Evolutionary conservation across 176 grass and related monocot species (phyloP).

Genomic region (Alopecurus myosuroides): DNA sequence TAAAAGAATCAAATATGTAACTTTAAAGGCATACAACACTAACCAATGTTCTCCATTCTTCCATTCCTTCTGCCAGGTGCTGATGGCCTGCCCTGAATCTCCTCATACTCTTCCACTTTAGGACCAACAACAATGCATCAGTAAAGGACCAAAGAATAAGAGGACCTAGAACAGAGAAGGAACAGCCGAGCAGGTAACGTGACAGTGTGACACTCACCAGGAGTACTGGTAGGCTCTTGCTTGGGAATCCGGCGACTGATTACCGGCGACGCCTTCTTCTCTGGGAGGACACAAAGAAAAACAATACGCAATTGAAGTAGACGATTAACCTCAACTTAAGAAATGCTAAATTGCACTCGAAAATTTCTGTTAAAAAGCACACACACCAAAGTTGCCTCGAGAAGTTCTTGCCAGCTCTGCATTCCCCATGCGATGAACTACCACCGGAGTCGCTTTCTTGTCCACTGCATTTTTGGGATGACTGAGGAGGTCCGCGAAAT

Average conservation of each 20-base stretch:
- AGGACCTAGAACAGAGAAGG: constrained; percentile 24
- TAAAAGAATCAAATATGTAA: not conserved
- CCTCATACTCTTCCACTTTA: constrained; percentile 61
- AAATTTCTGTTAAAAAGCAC: not conserved
- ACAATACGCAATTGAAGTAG: not conserved
- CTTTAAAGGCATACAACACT: not conserved
- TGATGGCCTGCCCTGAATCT: constrained; percentile 41
- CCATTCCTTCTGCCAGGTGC: constrained; percentile 21
- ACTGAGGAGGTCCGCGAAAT: not conserved
- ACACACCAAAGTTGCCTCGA: constrained; percentile 29
- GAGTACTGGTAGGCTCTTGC: constrained; percentile 46
- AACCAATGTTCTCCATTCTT: constrained; percentile 90
- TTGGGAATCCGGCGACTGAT: constrained; percentile 20
- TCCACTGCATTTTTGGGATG: constrained; percentile 42
- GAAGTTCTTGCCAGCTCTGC: constrained; percentile 29
- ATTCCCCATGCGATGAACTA: constrained; percentile 32
- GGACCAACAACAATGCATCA: not conserved
- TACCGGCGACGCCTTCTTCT: constrained; percentile 39
- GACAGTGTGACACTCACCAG: constrained; percentile 40
- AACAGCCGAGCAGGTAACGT: not conserved
- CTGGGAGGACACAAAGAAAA: constrained; percentile 29
- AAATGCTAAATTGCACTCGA: not conserved
- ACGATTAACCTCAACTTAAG: not conserved
- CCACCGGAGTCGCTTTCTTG: constrained; percentile 38
- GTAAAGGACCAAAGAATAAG: not conserved